Base-by-base conservation (phyloP, 192 early-diverging fungal genomes). In the Entophlyctis luteolus region DNA sequence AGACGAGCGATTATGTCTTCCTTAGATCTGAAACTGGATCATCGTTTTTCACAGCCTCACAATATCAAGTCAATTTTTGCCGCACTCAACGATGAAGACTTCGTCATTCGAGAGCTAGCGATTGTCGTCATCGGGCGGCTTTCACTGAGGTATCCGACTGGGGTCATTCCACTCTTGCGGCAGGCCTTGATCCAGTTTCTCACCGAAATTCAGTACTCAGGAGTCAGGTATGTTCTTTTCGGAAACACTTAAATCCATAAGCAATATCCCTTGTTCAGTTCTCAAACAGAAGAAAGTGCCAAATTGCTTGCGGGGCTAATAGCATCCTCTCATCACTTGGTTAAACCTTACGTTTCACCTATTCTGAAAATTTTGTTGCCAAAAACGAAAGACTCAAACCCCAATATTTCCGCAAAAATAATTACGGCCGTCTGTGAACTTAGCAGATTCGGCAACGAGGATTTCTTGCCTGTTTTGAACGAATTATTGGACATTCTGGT, bases 41-140 rank as follows among this genome's bases (percentile, higher is more conserved):
- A 83, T 23, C 89, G 91, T 55, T 63, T 94, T 29, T 78, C 88
- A 5, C 89, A 92, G 58, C 85, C 90, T 1, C 87, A 92, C 49
- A 92, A 91, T 70, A 85, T 93, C 33, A 84, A 87, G 31, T 81
- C 84, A 4, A 39, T 93, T 39, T 87, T 91, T 52, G 80, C 93
- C 42, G 85, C 91, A 2, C 59, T 90, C 31, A 93, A 93, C 55
- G 92, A 94, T 63, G 91, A 92, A 60, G 76, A 86, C 1, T 92
- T 93, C 74, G 81, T 88, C 8, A 88, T 92, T 46, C 84, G 89
- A 8, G 83, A 90, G 50, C 76, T 81, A 3, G 86, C 88, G 1
- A 85, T 94, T 27, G 72, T 79, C 0, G 82, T 91, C 23, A 88
- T 94, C 50, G 91, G 92, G 8, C 83, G 91, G 27, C 71, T 94